Evolutionary conservation across 2,329 filamentous ascomycete species (phyloP), one percentile per base, ranked within the genome.

Genomic region (Colletotrichum noveboracense): DNA sequence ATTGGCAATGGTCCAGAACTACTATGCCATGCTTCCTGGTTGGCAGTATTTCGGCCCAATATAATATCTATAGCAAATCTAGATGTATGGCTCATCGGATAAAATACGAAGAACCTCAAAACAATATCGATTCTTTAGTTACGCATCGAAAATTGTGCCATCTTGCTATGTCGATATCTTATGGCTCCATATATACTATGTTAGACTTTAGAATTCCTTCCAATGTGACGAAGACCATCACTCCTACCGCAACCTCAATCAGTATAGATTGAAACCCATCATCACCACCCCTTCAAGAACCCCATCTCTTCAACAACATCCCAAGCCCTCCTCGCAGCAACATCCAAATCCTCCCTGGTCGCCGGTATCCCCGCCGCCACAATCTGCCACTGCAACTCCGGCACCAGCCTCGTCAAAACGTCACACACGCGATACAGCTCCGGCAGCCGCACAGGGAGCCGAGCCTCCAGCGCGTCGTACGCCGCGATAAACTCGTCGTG

Each of bases 1-100:
- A 2, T 48, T 12, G 3, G 5, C 0, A 43, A 0, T 3, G 2
- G 6, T n/a, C 3, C 9, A n/a, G 16, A 18, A 2, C 18, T 43
- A 5, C 16, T 43, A 10, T 2, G n/a, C 0, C 5, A 43, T 43
- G 38, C 18, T n/a, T n/a, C 18, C 38, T 2, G 34, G 34, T 36
- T 2, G 34, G 34, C 34, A 36, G 0, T 2, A 7, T 5, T 36
- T 1, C 34, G 34, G 1, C 34, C 1, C 34, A 36, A 16, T 7
- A 16, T 36, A 2, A 7, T 16, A 36, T 1, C 1, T 36, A 2
- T 16, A 7, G 13, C 13, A 36, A 21, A 1, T 52, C 2, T 13
- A 4, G 43, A 7, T 13, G 43, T 7, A 4, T 21, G 1, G 1
- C 43, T 21, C 43, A 7, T 21, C 43, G 2, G 3, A n/a, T 7